Evolutionary conservation across 2,329 filamentous ascomycete species (phyloP), one percentile per base, ranked within the genome.

Genomic region (Fusarium dimerum): DNA sequence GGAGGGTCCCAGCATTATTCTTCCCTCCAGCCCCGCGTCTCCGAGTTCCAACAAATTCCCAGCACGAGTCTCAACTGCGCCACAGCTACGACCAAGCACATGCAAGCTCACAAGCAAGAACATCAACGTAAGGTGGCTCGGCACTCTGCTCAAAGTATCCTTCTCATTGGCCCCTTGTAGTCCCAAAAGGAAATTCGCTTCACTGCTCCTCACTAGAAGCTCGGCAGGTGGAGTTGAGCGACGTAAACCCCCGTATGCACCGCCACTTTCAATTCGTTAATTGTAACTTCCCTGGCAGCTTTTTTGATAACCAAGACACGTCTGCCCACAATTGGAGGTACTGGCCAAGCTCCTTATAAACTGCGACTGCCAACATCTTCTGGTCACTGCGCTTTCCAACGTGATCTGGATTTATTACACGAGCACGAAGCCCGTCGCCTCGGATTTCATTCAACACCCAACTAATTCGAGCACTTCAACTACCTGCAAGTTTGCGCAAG

Each of bases 171-270:
- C 20, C 20, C 5, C 20, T 7, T 26, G 7, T 26, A 26, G 20
- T 26, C 20, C 20, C 20, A 7, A 4, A 26, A 26, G 20, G 32
- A 36, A 36, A 10, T 15, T 36, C 10, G 32, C 10, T 15, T 36
- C 32, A 36, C 11, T 15, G 32, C 11, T 36, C 32, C 32, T 44
- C n/a, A 11, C 34, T 16, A 40, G 16, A 41, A 44, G 39, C 56
- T 50, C 50, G 54, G 41, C 48, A 52, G 48, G 64, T 66, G 64
- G 64, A 55, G 54, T 51, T 45, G 44, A 54, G 51, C 63, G 60
- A 62, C 64, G 64, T 64, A 66, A 64, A 26, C 20, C 20, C 52
- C 50, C 49, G 29, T 51, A 38, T 47, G 63, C 61, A 65, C 59
- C 63, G 59, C 55, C 59, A 64, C 63, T 48, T 47, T 39, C 32